phyloP scores from a whole-genome alignment of 352 stramenopile species.

The Stramenopiles sp. region DNA sequence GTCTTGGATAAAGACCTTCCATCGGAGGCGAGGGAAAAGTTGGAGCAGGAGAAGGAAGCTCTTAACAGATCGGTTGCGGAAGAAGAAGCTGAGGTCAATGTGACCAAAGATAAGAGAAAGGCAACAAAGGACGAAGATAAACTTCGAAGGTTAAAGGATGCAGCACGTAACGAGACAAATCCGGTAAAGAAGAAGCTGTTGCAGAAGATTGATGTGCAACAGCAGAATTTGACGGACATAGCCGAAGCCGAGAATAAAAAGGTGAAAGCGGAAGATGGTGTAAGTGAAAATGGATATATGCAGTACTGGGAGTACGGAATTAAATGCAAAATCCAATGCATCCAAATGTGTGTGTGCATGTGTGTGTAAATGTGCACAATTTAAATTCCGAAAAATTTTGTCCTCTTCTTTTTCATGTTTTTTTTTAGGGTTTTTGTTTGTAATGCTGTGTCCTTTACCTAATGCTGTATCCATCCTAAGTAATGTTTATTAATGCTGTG shows the following conservation, averaged over 20 bases:
- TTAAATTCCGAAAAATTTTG: too few relatives aligned
- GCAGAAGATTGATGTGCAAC: constrained; percentile 3
- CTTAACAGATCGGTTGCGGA: background rate
- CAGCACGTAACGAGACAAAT: constrained; percentile 6
- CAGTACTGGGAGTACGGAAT: too few relatives aligned
- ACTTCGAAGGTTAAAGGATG: background rate
- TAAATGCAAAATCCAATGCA: constrained; percentile 10
- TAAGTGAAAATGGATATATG: too few relatives aligned
- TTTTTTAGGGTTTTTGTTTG: constrained; percentile 11
- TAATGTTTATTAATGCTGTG: constrained; percentile 11
- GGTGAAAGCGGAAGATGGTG: background rate
- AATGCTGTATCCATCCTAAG: constrained; percentile 10
- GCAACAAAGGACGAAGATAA: background rate
- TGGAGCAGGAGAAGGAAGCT: constrained; percentile 5
- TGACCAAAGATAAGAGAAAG: constrained; percentile 1
- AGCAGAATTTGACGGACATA: constrained; percentile 2
- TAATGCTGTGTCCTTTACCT: constrained; percentile 8
- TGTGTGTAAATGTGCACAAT: constrained; percentile 9
- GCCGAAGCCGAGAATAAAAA: constrained; percentile 9
- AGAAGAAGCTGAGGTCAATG: constrained; percentile 1
- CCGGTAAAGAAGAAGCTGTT: constrained; percentile 3
- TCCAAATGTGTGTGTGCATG: constrained; percentile 5
- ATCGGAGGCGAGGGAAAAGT: constrained; percentile 2
- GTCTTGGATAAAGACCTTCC: background rate
- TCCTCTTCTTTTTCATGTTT: constrained; percentile 7